Conservation (phyloP, 768 basidiomycete species). For the Aureoboletus auriporus region DNA sequence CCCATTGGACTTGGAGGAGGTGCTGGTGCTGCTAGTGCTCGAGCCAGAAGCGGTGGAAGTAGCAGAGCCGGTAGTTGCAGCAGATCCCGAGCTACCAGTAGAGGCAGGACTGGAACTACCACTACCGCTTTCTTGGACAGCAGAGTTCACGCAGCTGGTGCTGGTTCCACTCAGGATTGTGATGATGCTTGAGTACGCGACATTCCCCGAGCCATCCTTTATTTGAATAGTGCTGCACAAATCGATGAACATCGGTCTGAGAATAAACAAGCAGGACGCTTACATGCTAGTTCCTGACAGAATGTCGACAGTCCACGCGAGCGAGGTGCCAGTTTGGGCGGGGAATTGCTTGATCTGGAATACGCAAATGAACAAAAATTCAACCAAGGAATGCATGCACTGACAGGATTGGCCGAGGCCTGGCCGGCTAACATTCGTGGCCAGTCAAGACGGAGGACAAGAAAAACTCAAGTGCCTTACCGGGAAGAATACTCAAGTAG, state of each 20-base stretch:
- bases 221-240: slow-evolving; percentile 45
- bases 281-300: slow-evolving; percentile 44
- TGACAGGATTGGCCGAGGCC: slow-evolving; percentile 46
- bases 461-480: slow-evolving; percentile 30
- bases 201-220: slow-evolving; percentile 55
- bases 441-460: background rate
- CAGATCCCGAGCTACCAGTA: slow-evolving; percentile 2
- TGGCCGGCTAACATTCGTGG: slow-evolving; percentile 45
- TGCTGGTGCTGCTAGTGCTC: slow-evolving; percentile 9
- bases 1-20: slow-evolving; percentile 27
- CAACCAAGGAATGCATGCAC: slow-evolving; percentile 9
- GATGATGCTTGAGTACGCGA: slow-evolving; percentile 49
- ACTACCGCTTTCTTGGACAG: slow-evolving; percentile 11
- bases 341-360: slow-evolving; percentile 54
- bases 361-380: slow-evolving; percentile 7
- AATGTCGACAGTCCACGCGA: slow-evolving; percentile 58
- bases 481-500: slow-evolving; percentile 58
- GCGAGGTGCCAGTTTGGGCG: slow-evolving; percentile 34
- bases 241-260: background rate
- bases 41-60: slow-evolving; percentile 20
- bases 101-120: background rate
- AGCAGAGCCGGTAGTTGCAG: no score
- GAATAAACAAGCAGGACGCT: background rate
- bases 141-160: slow-evolving; percentile 25
- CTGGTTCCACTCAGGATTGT: slow-evolving; percentile 38